Percentiles rank a stretch among this genome's conserved stretches.
Evolutionary conservation across 2,329 filamentous ascomycete genomes (phyloP).

Genomic region (Epichloe sibirici): DNA sequence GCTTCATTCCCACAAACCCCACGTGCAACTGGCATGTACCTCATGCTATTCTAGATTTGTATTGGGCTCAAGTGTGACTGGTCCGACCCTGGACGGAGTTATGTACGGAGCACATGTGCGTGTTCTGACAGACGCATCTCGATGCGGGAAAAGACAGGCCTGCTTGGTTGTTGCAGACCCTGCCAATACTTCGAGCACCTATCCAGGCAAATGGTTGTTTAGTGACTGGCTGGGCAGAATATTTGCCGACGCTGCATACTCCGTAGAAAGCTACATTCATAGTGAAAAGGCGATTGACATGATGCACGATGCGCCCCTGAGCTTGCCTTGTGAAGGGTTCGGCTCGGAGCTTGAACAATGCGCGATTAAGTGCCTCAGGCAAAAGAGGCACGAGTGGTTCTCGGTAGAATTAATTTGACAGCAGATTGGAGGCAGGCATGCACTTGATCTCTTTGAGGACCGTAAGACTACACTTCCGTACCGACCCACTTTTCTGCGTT

Average conservation of each 20-base stretch:
- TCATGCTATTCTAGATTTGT: neutral
- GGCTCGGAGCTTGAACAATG: no score
- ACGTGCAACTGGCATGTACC: conserved; percentile 2
- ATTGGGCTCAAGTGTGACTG: neutral
- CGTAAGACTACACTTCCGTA: no score
- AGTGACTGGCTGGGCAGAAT: neutral
- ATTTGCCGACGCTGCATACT: no score
- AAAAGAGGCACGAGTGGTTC: no score
- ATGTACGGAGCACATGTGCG: neutral
- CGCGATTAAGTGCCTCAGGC: no score
- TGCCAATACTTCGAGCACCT: neutral
- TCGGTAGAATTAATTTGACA: no score
- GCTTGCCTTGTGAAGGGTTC: no score
- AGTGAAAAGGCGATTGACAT: no score
- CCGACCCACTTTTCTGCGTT: no score
- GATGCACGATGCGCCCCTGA: no score
- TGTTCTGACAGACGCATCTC: neutral
- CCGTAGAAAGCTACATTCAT: no score
- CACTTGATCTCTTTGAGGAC: neutral
- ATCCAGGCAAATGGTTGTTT: neutral
- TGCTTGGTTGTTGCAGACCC: neutral
- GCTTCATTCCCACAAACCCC: neutral
- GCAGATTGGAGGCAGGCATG: neutral
- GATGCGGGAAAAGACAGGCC: neutral
- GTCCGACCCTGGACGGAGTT: neutral